phyloP scores from a whole-genome alignment of 768 basidiomycete species.

The Pilatotrama ljubarskyi region DNA sequence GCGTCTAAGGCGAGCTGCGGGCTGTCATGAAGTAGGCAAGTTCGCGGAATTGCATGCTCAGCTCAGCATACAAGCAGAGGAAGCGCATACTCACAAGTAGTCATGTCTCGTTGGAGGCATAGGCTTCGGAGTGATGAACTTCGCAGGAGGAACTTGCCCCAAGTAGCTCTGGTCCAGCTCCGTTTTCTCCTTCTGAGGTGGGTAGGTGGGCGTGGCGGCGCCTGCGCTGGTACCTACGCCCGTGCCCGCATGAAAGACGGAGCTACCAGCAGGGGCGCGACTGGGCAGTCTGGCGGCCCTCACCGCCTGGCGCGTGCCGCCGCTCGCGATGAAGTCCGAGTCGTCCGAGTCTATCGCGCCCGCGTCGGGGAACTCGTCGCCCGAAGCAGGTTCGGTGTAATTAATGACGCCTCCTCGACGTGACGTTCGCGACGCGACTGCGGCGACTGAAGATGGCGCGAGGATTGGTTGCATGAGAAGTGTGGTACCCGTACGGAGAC shows the following conservation, averaged over 20 bases:
- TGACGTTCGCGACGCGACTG: slow-evolving; percentile 40
- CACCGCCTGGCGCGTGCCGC: slow-evolving; percentile 57
- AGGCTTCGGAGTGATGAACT: slow-evolving; percentile 65
- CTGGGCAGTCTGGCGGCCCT: slow-evolving; percentile 30
- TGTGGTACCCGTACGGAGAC: slow-evolving; percentile 88
- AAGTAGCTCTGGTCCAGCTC: slow-evolving; percentile 89
- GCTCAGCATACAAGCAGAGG: not conserved
- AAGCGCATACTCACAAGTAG: slow-evolving; percentile 62
- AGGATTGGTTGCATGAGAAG: slow-evolving; percentile 89
- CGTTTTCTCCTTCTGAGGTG: slow-evolving; percentile 41
- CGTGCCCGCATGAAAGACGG: slow-evolving; percentile 55
- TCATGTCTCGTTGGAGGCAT: slow-evolving; percentile 64
- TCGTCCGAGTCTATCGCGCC: slow-evolving; percentile 84
- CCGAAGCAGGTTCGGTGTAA: slow-evolving; percentile 84
- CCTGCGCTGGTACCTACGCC: slow-evolving; percentile 20
- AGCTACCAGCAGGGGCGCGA: slow-evolving; percentile 38
- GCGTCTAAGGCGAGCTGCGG: slow-evolving; percentile 61
- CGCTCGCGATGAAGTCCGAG: slow-evolving; percentile 75
- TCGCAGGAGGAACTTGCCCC: slow-evolving; percentile 79
- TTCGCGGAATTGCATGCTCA: not conserved
- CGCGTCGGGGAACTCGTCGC: slow-evolving; percentile 78
- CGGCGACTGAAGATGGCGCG: slow-evolving; percentile 32
- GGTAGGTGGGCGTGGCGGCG: slow-evolving; percentile 37
- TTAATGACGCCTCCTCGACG: slow-evolving; percentile 75
- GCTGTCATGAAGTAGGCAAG: slow-evolving; percentile 38